phyloP scores from a whole-genome alignment of 106 monocot species.

The Dendrobium catenatum region DNA sequence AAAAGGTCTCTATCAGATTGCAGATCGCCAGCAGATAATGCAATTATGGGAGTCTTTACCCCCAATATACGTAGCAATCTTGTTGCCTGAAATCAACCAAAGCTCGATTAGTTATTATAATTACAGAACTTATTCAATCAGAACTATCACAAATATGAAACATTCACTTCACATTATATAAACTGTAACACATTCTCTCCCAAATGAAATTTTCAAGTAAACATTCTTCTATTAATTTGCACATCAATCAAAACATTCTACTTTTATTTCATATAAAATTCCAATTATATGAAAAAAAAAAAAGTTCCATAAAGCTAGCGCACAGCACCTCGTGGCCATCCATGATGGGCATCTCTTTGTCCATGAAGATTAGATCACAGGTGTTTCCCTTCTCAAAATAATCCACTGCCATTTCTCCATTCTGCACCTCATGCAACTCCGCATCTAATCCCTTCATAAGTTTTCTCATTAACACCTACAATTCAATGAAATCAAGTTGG shows the following conservation, averaged over 20 bases:
- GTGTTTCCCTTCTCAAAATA: conserved; percentile 15
- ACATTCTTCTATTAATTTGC: no score
- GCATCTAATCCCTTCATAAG: not conserved
- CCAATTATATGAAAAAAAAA: not conserved
- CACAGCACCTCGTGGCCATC: conserved; percentile 18
- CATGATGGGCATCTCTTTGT: conserved; percentile 33
- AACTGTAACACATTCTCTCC: no score
- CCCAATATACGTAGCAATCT: not conserved
- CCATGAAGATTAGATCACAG: conserved; percentile 25
- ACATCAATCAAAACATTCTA: no score
- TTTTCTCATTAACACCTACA: conserved; percentile 16
- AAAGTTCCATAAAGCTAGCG: no score
- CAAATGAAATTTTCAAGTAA: no score
- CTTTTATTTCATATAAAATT: no score
- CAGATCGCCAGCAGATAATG: not conserved
- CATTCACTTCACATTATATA: no score
- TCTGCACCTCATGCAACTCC: conserved; percentile 16
- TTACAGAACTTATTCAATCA: no score
- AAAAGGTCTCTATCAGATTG: not conserved
- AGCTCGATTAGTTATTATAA: not conserved
- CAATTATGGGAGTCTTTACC: not conserved
- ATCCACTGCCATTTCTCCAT: conserved; percentile 17
- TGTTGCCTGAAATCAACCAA: not conserved
- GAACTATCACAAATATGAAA: no score
- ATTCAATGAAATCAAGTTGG: no score